phyloP scores from a whole-genome alignment of 2,329 filamentous ascomycete genomes.

The Cercospora beticola region DNA sequence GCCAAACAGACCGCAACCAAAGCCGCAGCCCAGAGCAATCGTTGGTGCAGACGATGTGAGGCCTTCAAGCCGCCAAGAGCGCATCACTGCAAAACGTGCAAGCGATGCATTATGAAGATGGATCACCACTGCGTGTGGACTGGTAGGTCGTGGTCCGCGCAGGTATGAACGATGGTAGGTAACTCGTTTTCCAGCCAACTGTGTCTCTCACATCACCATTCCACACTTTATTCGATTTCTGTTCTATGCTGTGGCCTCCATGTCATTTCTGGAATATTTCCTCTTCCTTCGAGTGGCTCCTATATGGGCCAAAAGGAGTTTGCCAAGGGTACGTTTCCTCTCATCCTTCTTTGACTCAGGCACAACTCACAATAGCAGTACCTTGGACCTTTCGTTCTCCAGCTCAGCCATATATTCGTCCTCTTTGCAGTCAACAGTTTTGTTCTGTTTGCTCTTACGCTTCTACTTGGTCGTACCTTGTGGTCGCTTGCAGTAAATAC shows the following conservation, averaged over 20 bases:
- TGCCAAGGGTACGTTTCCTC: constrained; percentile 59
- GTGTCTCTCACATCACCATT: constrained; percentile 77
- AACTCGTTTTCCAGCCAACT: constrained; percentile 56
- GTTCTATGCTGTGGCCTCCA: constrained; percentile 63
- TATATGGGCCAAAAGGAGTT: constrained; percentile 64
- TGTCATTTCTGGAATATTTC: constrained; percentile 61
- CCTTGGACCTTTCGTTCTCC: constrained; percentile 63
- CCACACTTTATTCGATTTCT: constrained; percentile 82
- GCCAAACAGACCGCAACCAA: constrained; percentile 23
- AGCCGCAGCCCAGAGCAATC: constrained; percentile 36
- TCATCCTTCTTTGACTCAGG: neutral
- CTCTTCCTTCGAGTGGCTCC: constrained; percentile 59
- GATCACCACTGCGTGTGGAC: constrained; percentile 77
- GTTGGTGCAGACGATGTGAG: constrained; percentile 76
- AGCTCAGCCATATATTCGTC: constrained; percentile 62
- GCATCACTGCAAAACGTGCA: constrained; percentile 78
- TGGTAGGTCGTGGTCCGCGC: constrained; percentile 36
- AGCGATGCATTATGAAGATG: constrained; percentile 49
- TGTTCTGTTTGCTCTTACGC: constrained; percentile 60
- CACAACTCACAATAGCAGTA: constrained; percentile 48
- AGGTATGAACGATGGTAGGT: constrained; percentile 30
- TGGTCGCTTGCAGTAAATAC: constrained; percentile 66
- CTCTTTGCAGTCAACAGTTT: constrained; percentile 59
- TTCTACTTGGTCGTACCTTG: constrained; percentile 64
- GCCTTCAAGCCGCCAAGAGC: constrained; percentile 72